Base-by-base conservation (phyloP, 495 filamentous ascomycete genomes). In the Trichocladium uniseriatum region DNA sequence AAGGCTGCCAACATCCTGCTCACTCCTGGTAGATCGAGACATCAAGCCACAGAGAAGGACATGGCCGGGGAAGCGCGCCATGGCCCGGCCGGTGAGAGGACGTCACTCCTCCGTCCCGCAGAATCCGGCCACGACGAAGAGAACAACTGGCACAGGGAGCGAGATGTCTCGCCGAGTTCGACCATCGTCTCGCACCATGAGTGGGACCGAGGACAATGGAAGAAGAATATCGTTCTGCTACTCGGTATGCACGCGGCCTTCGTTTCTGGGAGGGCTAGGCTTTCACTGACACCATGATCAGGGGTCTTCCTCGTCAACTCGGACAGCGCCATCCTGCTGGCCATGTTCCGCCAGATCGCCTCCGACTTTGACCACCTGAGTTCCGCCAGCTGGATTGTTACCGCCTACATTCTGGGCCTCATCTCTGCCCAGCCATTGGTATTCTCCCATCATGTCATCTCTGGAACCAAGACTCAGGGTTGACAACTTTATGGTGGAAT, bases 301-400 rank as follows among this genome's bases (percentile, higher is more conserved):
- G 50, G 48, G 9, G 53, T 52, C 18, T 52, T 55, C 38, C 43
- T 55, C n/a, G 53, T 55, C 53, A 55, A 55, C 37, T 46, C 48
- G 2, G 53, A 55, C 19, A 52, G 53, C 27, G 53, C 53, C 38
- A 55, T 55, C 39, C 32, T 55, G 16, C 36, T 55, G 22, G 43
- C 53, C 48, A 32, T 55, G 43, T 55, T 55, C 43, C 53, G 53
- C 29, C 42, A 55, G 15, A 52, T 55, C 9, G 53, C 53, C 6
- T 51, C 48, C 31, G 43, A 55, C n/a, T 55, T 55, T 11, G 53
- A 52, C 38, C 19, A 37, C 9, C 9, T 55, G 11, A 47, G 31
- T 24, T 52, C 53, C 16, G 48, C 53, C 5, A 55, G 53, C 42
- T 55, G 53, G 53, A 48, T 55, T 18, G 47, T 55, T 28, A 52